phyloP scores from a whole-genome alignment of 306 rosid species.

The Vigna angularis region DNA sequence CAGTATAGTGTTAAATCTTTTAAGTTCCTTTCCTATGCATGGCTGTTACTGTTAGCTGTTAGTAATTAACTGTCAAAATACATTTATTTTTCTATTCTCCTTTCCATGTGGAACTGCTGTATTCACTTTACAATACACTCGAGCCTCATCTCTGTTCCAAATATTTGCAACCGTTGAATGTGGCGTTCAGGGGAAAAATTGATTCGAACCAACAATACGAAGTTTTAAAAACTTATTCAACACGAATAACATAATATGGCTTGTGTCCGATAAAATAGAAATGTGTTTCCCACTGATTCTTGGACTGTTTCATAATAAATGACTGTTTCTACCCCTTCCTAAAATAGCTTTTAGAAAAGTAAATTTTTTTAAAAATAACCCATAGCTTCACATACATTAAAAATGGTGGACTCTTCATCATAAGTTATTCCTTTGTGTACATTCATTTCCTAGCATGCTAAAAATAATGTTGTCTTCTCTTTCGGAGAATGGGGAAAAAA shows the following conservation, averaged over 20 bases:
- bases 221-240: no score
- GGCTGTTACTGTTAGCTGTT: neutral
- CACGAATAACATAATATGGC: no score
- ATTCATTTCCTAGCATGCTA: slow-evolving; percentile 51
- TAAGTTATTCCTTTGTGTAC: slow-evolving; percentile 52
- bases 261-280: no score
- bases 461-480: slow-evolving; percentile 40
- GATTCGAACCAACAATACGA: neutral
- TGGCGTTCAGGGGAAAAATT: no score
- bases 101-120: neutral
- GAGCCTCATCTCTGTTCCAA: neutral
- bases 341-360: neutral
- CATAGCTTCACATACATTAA: slow-evolving; percentile 19
- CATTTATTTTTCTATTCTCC: neutral
- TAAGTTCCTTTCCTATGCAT: neutral
- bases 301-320: no score
- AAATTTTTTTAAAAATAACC: neutral
- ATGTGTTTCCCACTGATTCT: no score
- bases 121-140: neutral
- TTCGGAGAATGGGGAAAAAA: slow-evolving; percentile 26
- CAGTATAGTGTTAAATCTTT: no score
- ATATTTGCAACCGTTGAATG: neutral
- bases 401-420: slow-evolving; percentile 38
- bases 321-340: neutral
- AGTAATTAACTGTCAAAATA: neutral